These are phyloP conservation scores for Calonectria multiphialidica DNA, from an alignment of 2,329 filamentous ascomycete species.

Conservation along the genomic window DNA sequence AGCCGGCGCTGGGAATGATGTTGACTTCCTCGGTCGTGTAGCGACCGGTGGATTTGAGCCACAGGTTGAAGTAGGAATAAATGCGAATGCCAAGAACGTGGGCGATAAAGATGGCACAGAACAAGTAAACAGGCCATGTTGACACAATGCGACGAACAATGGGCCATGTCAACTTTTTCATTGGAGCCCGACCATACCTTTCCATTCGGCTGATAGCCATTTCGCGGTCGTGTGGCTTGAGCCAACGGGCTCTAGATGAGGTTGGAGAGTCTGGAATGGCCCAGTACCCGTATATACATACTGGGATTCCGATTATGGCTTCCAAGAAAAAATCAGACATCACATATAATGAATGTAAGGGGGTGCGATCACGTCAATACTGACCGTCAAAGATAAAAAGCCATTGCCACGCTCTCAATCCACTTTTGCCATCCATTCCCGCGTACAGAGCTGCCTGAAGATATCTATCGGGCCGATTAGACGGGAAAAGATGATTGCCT, in stretches of 20 bases:
- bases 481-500: rapidly evolving
- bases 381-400: slow-evolving; percentile 59
- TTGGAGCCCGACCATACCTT: slow-evolving; percentile 44
- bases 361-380: no score
- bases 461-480: slow-evolving; percentile 38
- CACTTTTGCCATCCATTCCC: slow-evolving; percentile 52
- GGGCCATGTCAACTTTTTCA: slow-evolving; percentile 45
- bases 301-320: slow-evolving; percentile 46
- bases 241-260: slow-evolving; percentile 41
- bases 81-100: slow-evolving; percentile 50
- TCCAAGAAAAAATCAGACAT: not conserved
- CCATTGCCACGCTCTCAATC: slow-evolving; percentile 58
- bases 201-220: slow-evolving; percentile 48
- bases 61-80: slow-evolving; percentile 51
- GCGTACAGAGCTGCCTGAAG: slow-evolving; percentile 56
- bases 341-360: no score
- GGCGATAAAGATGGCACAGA: slow-evolving; percentile 49
- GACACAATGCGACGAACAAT: slow-evolving; percentile 45
- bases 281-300: slow-evolving; percentile 48
- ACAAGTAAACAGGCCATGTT: slow-evolving; percentile 47
- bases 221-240: slow-evolving; percentile 41
- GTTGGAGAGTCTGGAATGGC: slow-evolving; percentile 49
- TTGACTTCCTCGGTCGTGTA: slow-evolving; percentile 59
- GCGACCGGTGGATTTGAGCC: slow-evolving; percentile 47
- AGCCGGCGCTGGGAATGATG: slow-evolving; percentile 59